Evolutionary conservation across 768 basidiomycete genomes (phyloP).

Genomic region (Astraeus odoratus): DNA sequence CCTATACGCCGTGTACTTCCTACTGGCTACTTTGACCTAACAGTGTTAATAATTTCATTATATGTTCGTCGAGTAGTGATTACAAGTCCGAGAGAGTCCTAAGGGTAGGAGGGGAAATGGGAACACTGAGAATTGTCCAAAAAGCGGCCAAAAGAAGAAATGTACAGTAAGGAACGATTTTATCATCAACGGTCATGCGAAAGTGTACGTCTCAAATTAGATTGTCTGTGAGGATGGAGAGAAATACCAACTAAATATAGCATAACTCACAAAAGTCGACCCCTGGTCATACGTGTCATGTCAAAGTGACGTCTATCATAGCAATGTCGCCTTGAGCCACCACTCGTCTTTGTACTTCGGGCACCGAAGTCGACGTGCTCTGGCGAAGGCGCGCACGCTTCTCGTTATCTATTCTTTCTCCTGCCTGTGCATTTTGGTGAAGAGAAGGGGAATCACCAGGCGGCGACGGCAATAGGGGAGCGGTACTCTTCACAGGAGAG

Average conservation of each 20-base stretch:
- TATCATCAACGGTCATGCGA: neutral
- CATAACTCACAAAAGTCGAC: slow-evolving; percentile 9
- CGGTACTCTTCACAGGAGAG: slow-evolving; percentile 9
- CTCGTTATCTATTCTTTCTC: neutral
- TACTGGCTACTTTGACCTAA: too few relatives aligned
- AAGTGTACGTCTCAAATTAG: neutral
- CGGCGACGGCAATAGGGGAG: neutral
- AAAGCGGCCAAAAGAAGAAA: neutral
- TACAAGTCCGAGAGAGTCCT: neutral
- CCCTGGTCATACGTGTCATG: slow-evolving; percentile 4
- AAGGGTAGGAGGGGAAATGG: neutral
- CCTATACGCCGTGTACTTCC: too few relatives aligned
- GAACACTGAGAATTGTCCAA: too few relatives aligned
- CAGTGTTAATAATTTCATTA: too few relatives aligned
- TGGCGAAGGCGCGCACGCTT: slow-evolving; percentile 19
- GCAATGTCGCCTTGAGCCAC: slow-evolving; percentile 20
- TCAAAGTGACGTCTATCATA: slow-evolving; percentile 20
- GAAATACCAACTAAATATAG: slow-evolving; percentile 6
- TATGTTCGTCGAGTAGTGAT: too few relatives aligned
- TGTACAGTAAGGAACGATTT: neutral
- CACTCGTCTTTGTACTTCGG: slow-evolving; percentile 18
- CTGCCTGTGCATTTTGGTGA: neutral
- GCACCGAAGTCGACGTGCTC: slow-evolving; percentile 8
- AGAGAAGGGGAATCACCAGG: neutral
- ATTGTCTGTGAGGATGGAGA: neutral